phyloP scores from a whole-genome alignment of 805 yeast species.

The Kluyveromyces starmeri region DNA sequence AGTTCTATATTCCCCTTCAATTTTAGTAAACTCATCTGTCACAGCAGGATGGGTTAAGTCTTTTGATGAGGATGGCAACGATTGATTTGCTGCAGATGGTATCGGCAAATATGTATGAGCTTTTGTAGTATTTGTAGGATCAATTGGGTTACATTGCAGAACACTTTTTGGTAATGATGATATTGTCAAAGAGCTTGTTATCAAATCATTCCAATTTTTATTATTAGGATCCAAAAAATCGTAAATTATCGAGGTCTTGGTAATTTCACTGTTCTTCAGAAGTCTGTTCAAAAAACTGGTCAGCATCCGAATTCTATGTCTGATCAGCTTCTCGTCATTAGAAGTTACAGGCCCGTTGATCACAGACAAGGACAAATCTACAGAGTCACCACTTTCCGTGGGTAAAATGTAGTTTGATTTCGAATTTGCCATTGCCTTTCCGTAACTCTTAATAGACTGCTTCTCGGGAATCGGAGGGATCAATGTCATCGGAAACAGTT shows the following conservation, averaged over 20 bases:
- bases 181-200: slow-evolving; percentile 27
- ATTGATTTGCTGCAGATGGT: slow-evolving; percentile 20
- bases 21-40: slow-evolving; percentile 16
- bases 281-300: slow-evolving; percentile 27
- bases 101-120: slow-evolving; percentile 28
- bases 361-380: slow-evolving; percentile 25
- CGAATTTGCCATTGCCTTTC: slow-evolving; percentile 25
- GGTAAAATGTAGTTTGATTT: slow-evolving; percentile 23
- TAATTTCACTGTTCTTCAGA: slow-evolving; percentile 20
- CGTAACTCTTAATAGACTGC: slow-evolving; percentile 35
- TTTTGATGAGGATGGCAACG: slow-evolving; percentile 13
- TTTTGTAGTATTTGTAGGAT: slow-evolving; percentile 29
- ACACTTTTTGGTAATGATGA: slow-evolving; percentile 26
- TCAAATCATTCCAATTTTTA: slow-evolving; percentile 27
- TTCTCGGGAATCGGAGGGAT: slow-evolving; percentile 95
- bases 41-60: slow-evolving; percentile 9
- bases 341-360: slow-evolving; percentile 24
- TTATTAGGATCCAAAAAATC: slow-evolving; percentile 30
- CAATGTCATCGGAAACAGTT: slow-evolving; percentile 69
- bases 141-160: slow-evolving; percentile 28
- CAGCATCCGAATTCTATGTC: slow-evolving; percentile 29
- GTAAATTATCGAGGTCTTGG: slow-evolving; percentile 23
- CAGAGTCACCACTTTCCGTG: slow-evolving; percentile 23
- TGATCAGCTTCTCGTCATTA: slow-evolving; percentile 28
- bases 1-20: slow-evolving; percentile 24